Evolutionary conservation across 495 filamentous ascomycete genomes (phyloP).

Genomic region (Lophium mytilinum): DNA sequence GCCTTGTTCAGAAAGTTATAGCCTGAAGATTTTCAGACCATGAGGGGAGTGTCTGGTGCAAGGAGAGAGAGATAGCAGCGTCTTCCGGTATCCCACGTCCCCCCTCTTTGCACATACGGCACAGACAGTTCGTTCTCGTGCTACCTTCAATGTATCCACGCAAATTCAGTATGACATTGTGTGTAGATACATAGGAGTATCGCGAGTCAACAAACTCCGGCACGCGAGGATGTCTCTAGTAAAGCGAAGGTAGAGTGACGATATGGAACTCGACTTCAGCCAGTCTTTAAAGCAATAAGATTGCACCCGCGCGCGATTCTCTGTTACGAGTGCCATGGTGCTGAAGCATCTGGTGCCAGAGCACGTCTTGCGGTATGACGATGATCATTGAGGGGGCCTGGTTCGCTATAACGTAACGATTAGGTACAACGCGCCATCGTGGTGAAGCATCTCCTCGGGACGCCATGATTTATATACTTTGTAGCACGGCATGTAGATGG

Average conservation of each 20-base stretch:
- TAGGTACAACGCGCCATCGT: constrained; percentile 5
- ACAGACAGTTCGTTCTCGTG: no score
- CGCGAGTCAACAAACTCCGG: no score
- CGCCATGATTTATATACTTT: neutral
- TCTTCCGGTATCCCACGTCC: neutral
- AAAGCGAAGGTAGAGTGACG: neutral
- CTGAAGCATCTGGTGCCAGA: neutral
- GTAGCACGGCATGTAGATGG: no score
- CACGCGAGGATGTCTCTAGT: neutral
- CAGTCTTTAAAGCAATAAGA: no score
- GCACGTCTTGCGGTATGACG: neutral
- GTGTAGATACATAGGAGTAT: no score
- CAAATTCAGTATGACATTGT: no score
- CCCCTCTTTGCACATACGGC: neutral
- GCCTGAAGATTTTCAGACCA: no score
- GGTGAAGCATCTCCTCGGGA: neutral
- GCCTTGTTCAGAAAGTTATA: no score
- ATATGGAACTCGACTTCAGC: neutral
- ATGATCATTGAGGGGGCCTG: neutral
- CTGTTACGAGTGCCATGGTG: no score
- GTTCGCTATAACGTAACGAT: constrained; percentile 13
- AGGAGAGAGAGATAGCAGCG: neutral
- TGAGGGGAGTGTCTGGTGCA: no score
- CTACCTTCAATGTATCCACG: neutral
- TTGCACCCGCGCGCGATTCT: no score